Evolutionary conservation across 2,329 filamentous ascomycete species (phyloP).

Genomic region (Alternaria sp.): DNA sequence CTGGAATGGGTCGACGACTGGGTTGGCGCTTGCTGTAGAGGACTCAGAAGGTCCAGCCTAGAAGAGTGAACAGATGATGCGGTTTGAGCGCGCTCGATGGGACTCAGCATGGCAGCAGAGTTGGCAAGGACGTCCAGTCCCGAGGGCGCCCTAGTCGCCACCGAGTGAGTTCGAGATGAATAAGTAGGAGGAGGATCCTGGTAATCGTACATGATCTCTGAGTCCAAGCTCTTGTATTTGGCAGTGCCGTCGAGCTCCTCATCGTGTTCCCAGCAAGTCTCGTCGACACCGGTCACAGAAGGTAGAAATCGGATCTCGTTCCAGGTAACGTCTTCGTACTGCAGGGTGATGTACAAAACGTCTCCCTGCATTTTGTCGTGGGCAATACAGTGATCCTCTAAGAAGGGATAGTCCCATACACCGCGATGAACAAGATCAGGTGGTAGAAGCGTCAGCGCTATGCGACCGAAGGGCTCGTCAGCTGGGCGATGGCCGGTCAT

Average conservation of each 20-base stretch:
- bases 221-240: slow-evolving; percentile 51
- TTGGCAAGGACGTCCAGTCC: slow-evolving; percentile 51
- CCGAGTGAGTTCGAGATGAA: slow-evolving; percentile 53
- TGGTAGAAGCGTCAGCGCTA: slow-evolving; percentile 49
- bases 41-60: slow-evolving; percentile 23
- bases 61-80: slow-evolving; percentile 25
- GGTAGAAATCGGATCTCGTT: slow-evolving; percentile 52
- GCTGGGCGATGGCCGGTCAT: slow-evolving; percentile 50
- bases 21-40: slow-evolving; percentile 25
- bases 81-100: slow-evolving; percentile 43
- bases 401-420: slow-evolving; percentile 53
- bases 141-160: slow-evolving; percentile 50
- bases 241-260: slow-evolving; percentile 51
- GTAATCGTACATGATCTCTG: slow-evolving; percentile 55
- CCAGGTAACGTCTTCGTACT: slow-evolving; percentile 53
- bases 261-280: slow-evolving; percentile 52
- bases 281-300: slow-evolving; percentile 42
- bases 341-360: slow-evolving; percentile 52
- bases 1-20: slow-evolving; percentile 31
- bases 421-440: slow-evolving; percentile 45
- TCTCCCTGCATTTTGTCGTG: slow-evolving; percentile 55
- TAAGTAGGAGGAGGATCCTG: slow-evolving; percentile 55
- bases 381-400: slow-evolving; percentile 54
- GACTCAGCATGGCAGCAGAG: slow-evolving; percentile 49
- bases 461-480: slow-evolving; percentile 52